phyloP scores from a whole-genome alignment of 2,329 filamentous ascomycete species.

The Dothideomycetes sp. region DNA sequence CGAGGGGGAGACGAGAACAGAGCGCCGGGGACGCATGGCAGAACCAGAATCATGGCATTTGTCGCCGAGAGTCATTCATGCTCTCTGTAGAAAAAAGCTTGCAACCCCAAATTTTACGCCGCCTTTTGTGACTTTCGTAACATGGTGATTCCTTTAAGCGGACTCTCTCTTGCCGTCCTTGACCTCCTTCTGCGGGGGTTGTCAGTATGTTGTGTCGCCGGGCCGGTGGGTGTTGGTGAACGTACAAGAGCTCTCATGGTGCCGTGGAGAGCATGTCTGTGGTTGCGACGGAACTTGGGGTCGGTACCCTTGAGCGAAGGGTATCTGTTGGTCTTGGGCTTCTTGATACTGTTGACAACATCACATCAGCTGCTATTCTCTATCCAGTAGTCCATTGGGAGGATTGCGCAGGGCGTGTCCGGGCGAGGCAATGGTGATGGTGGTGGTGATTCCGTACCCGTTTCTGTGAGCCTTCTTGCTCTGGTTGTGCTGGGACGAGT shows the following conservation, averaged over 20 bases:
- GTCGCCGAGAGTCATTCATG: slow-evolving; percentile 11
- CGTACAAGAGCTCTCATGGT: slow-evolving; percentile 95
- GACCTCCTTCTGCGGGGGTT: slow-evolving; percentile 71
- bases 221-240: slow-evolving; percentile 19
- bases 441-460: slow-evolving; percentile 56
- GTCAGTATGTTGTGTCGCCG: slow-evolving; percentile 20
- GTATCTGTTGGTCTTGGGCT: slow-evolving; percentile 98
- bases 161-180: slow-evolving; percentile 90
- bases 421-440: neutral
- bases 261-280: slow-evolving; percentile 98
- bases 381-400: neutral
- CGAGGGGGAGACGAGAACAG: neutral
- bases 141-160: slow-evolving; percentile 49
- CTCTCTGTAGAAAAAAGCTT: slow-evolving; percentile 15
- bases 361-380: slow-evolving; percentile 13
- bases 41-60: slow-evolving; percentile 15
- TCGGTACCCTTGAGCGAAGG: slow-evolving; percentile 97
- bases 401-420: neutral
- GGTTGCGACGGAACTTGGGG: slow-evolving; percentile 99
- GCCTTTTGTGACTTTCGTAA: slow-evolving; percentile 14
- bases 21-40: slow-evolving; percentile 6
- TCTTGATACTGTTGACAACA: slow-evolving; percentile 74
- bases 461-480: slow-evolving; percentile 98
- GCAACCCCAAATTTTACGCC: slow-evolving; percentile 13
- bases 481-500: slow-evolving; percentile 99